Evolutionary conservation across 352 stramenopile genomes (phyloP).

Genomic region (Phytophthora fragariaefolia): DNA sequence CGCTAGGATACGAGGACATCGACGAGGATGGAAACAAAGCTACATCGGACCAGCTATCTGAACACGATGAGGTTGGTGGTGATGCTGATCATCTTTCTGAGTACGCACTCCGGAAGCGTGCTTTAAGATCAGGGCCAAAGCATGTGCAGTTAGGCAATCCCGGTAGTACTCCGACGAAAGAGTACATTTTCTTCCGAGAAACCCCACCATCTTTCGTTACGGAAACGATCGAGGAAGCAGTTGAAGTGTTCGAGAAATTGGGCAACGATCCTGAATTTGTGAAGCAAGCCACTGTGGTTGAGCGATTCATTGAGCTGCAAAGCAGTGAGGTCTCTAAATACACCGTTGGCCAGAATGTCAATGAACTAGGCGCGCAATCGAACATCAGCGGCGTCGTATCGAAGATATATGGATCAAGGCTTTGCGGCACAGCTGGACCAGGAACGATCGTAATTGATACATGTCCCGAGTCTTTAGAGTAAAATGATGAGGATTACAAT

Average conservation of each 20-base stretch:
- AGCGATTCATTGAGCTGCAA: conserved; percentile 79
- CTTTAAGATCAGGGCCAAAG: conserved; percentile 50
- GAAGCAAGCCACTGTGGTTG: conserved; percentile 32
- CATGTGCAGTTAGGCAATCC: conserved; percentile 64
- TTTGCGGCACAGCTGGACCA: conserved; percentile 70
- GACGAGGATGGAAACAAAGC: conserved; percentile 34
- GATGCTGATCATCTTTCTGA: conserved; percentile 43
- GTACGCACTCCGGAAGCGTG: conserved; percentile 63
- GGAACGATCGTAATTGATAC: conserved; percentile 82
- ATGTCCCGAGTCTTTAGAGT: conserved; percentile 25
- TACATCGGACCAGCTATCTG: not conserved
- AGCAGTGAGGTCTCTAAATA: conserved; percentile 87
- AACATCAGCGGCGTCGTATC: conserved; percentile 68
- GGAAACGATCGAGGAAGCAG: conserved; percentile 70
- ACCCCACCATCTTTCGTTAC: conserved; percentile 83
- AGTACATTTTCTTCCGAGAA: conserved; percentile 88
- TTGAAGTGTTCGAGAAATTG: conserved; percentile 60
- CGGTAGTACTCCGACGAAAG: conserved; percentile 71
- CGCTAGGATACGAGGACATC: conserved; percentile 61
- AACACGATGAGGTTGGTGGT: not conserved
- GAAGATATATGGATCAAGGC: conserved; percentile 74
- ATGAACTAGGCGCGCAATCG: conserved; percentile 54
- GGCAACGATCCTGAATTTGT: conserved; percentile 55
- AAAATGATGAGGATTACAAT: not conserved
- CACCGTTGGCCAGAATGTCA: conserved; percentile 58